phyloP scores from a whole-genome alignment of 2,329 filamentous ascomycete species.

The Ceratocystis colombiana region DNA sequence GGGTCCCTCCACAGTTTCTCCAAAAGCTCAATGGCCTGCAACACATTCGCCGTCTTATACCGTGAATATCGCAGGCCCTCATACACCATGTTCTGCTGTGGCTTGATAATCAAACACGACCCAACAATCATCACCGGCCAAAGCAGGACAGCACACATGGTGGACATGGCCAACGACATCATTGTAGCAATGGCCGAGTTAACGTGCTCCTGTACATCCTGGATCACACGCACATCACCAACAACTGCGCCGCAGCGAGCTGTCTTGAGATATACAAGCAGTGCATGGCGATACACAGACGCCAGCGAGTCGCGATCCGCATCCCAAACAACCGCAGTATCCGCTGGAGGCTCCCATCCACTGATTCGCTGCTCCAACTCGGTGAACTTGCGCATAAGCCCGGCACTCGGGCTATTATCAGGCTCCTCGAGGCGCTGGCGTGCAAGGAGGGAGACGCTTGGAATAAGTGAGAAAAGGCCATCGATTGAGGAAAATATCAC shows the following conservation, averaged over 20 bases:
- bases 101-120: constrained; percentile 25
- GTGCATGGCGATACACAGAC: constrained; percentile 24
- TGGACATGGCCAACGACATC: constrained; percentile 24
- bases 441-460: constrained; percentile 18
- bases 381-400: constrained; percentile 18
- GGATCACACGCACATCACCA: constrained; percentile 21
- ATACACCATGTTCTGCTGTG: constrained; percentile 25
- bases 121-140: constrained; percentile 25
- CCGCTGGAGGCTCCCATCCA: constrained; percentile 20
- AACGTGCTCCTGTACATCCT: constrained; percentile 25
- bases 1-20: constrained; percentile 25
- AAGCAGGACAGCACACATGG: constrained; percentile 24
- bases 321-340: constrained; percentile 21
- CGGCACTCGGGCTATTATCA: constrained; percentile 13
- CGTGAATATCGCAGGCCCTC: constrained; percentile 23
- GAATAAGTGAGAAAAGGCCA: constrained; percentile 23
- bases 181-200: constrained; percentile 24
- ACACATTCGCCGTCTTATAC: constrained; percentile 25
- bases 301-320: constrained; percentile 24
- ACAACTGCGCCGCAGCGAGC: constrained; percentile 21
- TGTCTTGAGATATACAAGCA: constrained; percentile 22
- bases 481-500: constrained; percentile 25
- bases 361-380: constrained; percentile 22
- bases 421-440: constrained; percentile 23
- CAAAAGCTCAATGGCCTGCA: constrained; percentile 24